phyloP scores from a whole-genome alignment of 2,329 filamentous ascomycete genomes.

The Calonectria hongkongensis region DNA sequence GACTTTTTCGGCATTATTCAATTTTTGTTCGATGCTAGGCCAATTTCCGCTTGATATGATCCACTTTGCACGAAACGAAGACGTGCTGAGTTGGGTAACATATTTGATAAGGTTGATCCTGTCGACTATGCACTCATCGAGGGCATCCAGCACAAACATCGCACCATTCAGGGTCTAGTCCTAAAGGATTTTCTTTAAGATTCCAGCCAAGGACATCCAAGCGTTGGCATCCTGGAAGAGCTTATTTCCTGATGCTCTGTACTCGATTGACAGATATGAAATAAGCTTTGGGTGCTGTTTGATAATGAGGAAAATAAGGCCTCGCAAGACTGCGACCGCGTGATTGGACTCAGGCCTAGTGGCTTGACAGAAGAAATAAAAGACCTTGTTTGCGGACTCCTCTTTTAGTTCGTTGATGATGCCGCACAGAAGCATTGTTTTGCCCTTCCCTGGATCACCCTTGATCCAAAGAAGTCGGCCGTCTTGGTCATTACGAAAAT shows the following conservation, averaged over 20 bases:
- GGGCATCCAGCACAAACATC: slow-evolving; percentile 65
- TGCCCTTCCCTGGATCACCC: neutral
- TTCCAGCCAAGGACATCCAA: neutral
- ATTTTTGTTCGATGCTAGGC: slow-evolving; percentile 45
- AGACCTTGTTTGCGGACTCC: neutral
- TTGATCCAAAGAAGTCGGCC: neutral
- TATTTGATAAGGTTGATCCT: slow-evolving; percentile 56
- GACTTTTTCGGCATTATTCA: slow-evolving; percentile 50
- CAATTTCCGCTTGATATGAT: slow-evolving; percentile 66
- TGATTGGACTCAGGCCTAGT: neutral
- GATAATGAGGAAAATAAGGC: neutral
- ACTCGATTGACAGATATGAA: neutral
- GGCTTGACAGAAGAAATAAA: neutral
- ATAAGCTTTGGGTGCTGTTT: neutral
- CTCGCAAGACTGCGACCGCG: neutral
- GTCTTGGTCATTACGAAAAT: neutral
- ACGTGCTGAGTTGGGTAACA: slow-evolving; percentile 30
- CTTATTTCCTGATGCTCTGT: neutral
- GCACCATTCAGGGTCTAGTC: neutral
- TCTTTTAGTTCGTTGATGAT: neutral
- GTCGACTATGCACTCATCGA: slow-evolving; percentile 64
- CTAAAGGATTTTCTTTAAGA: neutral
- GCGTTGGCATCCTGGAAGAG: neutral
- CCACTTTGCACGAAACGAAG: slow-evolving; percentile 59
- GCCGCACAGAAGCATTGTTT: slow-evolving; percentile 8